These are phyloP conservation scores for Lasiosphaeriaceae sp. DNA, from an alignment of 495 filamentous ascomycete genomes.

Conservation along the genomic window DNA sequence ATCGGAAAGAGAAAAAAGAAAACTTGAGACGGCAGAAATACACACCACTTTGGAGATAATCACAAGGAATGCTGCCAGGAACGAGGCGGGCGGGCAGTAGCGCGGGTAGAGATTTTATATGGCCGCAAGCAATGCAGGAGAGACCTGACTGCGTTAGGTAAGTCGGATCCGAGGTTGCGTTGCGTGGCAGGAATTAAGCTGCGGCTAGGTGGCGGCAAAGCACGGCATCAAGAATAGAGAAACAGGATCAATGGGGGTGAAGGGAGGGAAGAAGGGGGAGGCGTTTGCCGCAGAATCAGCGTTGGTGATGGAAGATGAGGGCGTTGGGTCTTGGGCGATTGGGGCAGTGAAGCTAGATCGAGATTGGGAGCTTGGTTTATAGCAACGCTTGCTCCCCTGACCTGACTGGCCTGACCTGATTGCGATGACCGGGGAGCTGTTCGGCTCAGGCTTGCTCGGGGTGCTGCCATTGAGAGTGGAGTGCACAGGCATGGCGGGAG, in stretches of 20 bases:
- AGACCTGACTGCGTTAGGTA: constrained; percentile 4
- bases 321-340: constrained; percentile 8
- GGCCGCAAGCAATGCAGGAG: constrained; percentile 14
- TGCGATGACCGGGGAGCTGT: background rate
- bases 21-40: background rate
- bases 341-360: constrained; percentile 16
- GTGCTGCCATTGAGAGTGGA: too few relatives aligned
- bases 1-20: background rate
- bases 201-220: constrained; percentile 14
- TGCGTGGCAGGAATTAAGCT: background rate
- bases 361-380: constrained; percentile 1
- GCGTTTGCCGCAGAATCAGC: constrained; percentile 19
- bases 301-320: constrained; percentile 2
- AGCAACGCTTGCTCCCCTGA: constrained; percentile 3
- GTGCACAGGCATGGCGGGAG: too few relatives aligned
- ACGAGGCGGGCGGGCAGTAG: background rate
- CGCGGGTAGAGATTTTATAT: constrained; percentile 5
- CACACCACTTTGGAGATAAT: background rate
- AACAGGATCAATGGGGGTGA: background rate
- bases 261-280: constrained; percentile 17
- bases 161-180: constrained; percentile 13
- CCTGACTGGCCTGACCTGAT: background rate
- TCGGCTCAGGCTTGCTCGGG: background rate
- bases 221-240: constrained; percentile 8
- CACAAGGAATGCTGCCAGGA: constrained; percentile 9